Evolutionary conservation across 1,284 basidiomycete genomes (phyloP).

Genomic region (Tylopilus sp.): DNA sequence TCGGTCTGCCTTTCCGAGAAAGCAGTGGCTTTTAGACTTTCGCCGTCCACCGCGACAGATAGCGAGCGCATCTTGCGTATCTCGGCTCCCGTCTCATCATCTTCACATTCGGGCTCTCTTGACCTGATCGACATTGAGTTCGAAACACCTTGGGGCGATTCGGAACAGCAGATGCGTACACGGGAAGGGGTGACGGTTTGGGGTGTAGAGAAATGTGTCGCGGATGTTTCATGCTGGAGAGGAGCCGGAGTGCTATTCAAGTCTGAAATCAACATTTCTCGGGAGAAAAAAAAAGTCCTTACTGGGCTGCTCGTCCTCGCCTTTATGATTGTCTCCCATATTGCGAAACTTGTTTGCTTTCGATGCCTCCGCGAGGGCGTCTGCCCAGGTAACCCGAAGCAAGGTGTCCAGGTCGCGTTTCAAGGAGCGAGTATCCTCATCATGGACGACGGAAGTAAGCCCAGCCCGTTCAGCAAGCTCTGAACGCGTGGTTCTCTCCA

Average conservation of each 20-base stretch:
- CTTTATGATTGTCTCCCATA: neutral
- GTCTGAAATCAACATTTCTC: neutral
- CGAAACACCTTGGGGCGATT: constrained; percentile 17
- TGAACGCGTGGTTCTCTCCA: constrained; percentile 28
- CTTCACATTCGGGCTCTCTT: constrained; percentile 44
- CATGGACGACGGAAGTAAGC: neutral
- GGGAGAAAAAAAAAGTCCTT: neutral
- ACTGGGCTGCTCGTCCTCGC: constrained; percentile 7
- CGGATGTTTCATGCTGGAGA: constrained; percentile 37
- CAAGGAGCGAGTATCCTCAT: constrained; percentile 12
- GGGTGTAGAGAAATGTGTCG: constrained; percentile 38
- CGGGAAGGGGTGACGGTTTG: constrained; percentile 35
- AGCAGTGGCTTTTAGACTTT: constrained; percentile 14
- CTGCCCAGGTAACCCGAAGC: constrained; percentile 22
- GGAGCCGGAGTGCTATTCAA: constrained; percentile 19
- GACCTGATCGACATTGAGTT: constrained; percentile 30
- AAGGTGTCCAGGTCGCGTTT: constrained; percentile 22
- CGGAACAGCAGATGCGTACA: constrained; percentile 34
- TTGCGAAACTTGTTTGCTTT: constrained; percentile 1
- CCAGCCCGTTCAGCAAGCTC: constrained; percentile 17
- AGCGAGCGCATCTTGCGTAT: constrained; percentile 37
- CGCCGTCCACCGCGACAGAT: constrained; percentile 37
- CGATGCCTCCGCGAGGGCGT: constrained; percentile 4
- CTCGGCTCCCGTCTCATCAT: constrained; percentile 37
- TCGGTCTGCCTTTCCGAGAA: neutral